Base-by-base conservation (phyloP, 2,329 filamentous ascomycete species). In the Fusarium verticillioides region DNA sequence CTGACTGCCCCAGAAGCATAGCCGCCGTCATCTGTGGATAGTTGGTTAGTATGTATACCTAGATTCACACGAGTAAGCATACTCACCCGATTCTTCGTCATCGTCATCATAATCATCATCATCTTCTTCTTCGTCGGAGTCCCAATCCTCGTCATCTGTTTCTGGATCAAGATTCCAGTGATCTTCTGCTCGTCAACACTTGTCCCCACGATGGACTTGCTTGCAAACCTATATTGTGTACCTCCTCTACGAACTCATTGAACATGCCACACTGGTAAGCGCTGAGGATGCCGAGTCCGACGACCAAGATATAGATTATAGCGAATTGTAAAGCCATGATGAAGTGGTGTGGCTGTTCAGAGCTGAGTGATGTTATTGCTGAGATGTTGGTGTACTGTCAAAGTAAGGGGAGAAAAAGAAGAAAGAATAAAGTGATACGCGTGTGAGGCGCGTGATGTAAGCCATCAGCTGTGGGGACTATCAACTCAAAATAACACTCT, bases 301-400 rank as follows among this genome's bases (percentile, higher is more conserved):
- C 16, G 30, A 34, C 21, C 12, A 11, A 3, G 28, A 34, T 23
- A 18, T 23, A 50, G 21, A 18, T 4, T 9, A 19, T 7, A 7
- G 15, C 11, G 11, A 4, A 23, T 23, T 7, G 5, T 4, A 32
- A 13, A 19, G n/a, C 8, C 47, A 50, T 50, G 47, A 32, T 34
- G 11, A 50, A 23, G 47, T 50, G 21, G 30, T 34, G 8, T 7
- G 10, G 8, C 5, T 34, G 1, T 34, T 34, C 0, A 23, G n/a
- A 18, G 30, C 15, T 21, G 12, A 21, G 26, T 15, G 44, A 15
- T 15, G 18, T 10, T 1, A 2, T 28, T 28, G 8, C 0, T 10
- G 44, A 15, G 44, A 15, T 15, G 8, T 9, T 10, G 26, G 4
- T 5, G 12, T 47, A 5, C 12, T 21, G 3, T 13, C 9, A 10